phyloP scores from a whole-genome alignment of 257 asterid species.

The Ocimum tenuiflorum region DNA sequence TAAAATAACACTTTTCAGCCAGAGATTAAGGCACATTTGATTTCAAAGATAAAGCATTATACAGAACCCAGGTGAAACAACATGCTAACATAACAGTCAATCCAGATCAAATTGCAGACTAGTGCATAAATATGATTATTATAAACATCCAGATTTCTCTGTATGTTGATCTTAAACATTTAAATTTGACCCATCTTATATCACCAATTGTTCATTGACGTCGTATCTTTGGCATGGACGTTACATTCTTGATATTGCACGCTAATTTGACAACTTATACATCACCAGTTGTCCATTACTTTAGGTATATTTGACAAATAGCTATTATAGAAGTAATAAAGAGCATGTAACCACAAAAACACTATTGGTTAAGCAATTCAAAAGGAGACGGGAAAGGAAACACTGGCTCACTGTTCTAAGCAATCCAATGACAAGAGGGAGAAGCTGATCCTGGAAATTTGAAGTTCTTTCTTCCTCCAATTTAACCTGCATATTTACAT shows the following conservation, averaged over 20 bases:
- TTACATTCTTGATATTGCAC: too few species aligned
- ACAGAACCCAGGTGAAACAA: not conserved
- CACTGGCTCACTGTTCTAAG: conserved; percentile 78
- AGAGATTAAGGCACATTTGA: not conserved
- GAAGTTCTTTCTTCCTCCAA: conserved; percentile 71
- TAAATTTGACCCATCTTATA: not conserved
- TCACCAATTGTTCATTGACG: conserved; percentile 2
- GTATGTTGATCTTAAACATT: not conserved
- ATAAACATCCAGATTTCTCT: not conserved
- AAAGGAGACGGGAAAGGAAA: conserved; percentile 12
- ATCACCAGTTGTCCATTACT: too few species aligned
- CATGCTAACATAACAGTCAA: not conserved
- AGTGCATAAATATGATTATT: conserved; percentile 14
- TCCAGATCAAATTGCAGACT: not conserved
- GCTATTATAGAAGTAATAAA: conserved; percentile 3
- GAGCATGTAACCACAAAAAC: not conserved
- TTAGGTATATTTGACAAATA: not conserved
- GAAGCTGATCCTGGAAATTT: conserved; percentile 76
- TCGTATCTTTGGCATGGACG: not conserved
- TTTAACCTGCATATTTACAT: conserved; percentile 47
- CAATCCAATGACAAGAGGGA: conserved; percentile 88
- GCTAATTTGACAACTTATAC: too few species aligned
- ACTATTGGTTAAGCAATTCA: not conserved
- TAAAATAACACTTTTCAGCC: not conserved
- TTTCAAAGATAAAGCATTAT: not conserved